A percentile compares a stretch with the other conserved stretches of the same genome.
phyloP scores from a whole-genome alignment of 129 eudicot species.

The Artemisia argyi region DNA sequence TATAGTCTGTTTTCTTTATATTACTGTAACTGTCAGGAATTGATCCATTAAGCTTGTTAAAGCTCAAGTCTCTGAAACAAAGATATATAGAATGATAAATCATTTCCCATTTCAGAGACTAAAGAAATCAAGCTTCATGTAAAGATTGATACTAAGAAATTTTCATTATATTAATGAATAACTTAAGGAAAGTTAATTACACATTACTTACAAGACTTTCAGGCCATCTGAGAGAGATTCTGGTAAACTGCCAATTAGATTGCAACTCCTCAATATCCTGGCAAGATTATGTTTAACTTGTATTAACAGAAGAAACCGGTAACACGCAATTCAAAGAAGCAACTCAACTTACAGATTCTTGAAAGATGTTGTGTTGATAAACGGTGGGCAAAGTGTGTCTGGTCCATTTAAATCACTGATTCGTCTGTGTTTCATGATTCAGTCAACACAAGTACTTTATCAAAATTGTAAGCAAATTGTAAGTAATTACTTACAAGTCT shows the following conservation, averaged over 20 bases:
- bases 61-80: slow-evolving; percentile 47
- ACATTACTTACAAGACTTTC: slow-evolving; percentile 55
- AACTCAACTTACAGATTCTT: slow-evolving; percentile 44
- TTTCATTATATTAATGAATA: no score
- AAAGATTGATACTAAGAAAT: no score
- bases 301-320: neutral
- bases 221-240: slow-evolving; percentile 17
- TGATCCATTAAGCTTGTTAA: slow-evolving; percentile 44
- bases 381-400: slow-evolving; percentile 46
- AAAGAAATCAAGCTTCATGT: no score
- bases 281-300: neutral
- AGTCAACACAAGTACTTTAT: slow-evolving; percentile 3
- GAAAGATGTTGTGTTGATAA: slow-evolving; percentile 15
- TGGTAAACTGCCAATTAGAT: slow-evolving; percentile 18
- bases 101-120: no score
- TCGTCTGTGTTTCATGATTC: slow-evolving; percentile 46
- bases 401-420: slow-evolving; percentile 67
- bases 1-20: slow-evolving; percentile 11
- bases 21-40: slow-evolving; percentile 23
- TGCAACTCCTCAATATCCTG: slow-evolving; percentile 4
- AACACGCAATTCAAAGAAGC: neutral
- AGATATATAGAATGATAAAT: no score
- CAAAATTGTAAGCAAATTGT: slow-evolving; percentile 20
- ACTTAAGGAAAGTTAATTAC: neutral
- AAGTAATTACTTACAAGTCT: slow-evolving; percentile 54